A percentile compares a stretch with the other conserved stretches of the same genome.
Evolutionary conservation across 257 asterid species (phyloP).

Genomic region (Misopates orontium): DNA sequence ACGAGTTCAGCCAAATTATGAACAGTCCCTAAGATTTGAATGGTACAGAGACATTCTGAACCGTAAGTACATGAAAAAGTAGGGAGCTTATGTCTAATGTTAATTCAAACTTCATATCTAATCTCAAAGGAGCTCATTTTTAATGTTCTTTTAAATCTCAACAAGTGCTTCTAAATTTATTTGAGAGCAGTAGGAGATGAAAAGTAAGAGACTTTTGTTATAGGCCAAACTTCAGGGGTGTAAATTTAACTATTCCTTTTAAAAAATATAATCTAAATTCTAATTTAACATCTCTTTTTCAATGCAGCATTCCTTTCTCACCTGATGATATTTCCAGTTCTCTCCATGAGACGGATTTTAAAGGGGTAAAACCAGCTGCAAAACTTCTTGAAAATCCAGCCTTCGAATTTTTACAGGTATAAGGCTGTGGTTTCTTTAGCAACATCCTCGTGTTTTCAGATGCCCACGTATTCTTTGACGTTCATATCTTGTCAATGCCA

Average conservation of each 20-base stretch:
- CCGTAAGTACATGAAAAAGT: too few species aligned
- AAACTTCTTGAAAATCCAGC: constrained; percentile 63
- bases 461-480: neutral
- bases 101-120: neutral
- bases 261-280: neutral
- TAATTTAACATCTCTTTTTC: constrained; percentile 3
- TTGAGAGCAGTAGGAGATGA: neutral
- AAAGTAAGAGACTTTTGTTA: neutral
- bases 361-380: constrained; percentile 66
- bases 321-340: constrained; percentile 60
- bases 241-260: neutral
- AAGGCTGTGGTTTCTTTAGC: constrained; percentile 32
- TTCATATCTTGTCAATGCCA: constrained; percentile 29
- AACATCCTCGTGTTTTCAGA: neutral
- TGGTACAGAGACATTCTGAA: neutral
- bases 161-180: neutral
- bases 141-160: too few species aligned
- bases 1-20: neutral
- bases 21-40: neutral
- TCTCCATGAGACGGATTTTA: constrained; percentile 58
- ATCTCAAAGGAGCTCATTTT: neutral
- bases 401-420: constrained; percentile 69
- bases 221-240: neutral
- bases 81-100: neutral
- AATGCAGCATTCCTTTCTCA: constrained; percentile 69